phyloP scores from a whole-genome alignment of 768 basidiomycete species.

The Podaxis pistillaris region DNA sequence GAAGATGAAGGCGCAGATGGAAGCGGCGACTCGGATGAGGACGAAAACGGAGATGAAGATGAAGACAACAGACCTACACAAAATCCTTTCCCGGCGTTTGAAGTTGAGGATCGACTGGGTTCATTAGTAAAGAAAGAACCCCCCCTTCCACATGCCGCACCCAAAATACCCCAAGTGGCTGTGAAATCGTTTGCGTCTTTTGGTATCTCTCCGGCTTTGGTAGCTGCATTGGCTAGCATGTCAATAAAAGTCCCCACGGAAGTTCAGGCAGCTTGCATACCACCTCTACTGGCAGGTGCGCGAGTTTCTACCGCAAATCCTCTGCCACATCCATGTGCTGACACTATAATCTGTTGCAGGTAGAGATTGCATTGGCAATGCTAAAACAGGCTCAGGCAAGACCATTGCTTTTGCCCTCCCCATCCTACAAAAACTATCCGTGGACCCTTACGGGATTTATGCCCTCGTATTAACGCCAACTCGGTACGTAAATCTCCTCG shows the following conservation, averaged over 20 bases:
- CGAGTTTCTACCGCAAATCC: slow-evolving; percentile 8
- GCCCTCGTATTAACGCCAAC: slow-evolving; percentile 94
- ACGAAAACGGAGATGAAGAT: not conserved
- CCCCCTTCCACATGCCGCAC: slow-evolving; percentile 11
- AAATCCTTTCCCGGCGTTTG: slow-evolving; percentile 6
- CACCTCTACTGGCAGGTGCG: slow-evolving; percentile 77
- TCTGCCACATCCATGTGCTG: not conserved
- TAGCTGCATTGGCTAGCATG: slow-evolving; percentile 70
- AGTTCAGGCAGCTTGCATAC: slow-evolving; percentile 89
- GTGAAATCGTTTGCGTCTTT: slow-evolving; percentile 50
- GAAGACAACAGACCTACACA: not conserved
- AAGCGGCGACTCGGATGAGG: slow-evolving; percentile 8
- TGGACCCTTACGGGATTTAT: slow-evolving; percentile 93
- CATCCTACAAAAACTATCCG: slow-evolving; percentile 83
- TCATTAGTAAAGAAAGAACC: slow-evolving; percentile 8
- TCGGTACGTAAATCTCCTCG: slow-evolving; percentile 48
- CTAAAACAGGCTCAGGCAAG: slow-evolving; percentile 97
- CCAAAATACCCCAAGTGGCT: slow-evolving; percentile 11
- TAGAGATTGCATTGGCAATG: slow-evolving; percentile 94
- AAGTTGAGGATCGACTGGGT: slow-evolving; percentile 23
- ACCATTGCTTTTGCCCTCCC: slow-evolving; percentile 97
- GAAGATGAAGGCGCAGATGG: slow-evolving; percentile 15
- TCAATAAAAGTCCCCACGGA: slow-evolving; percentile 84
- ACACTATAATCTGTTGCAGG: slow-evolving; percentile 42
- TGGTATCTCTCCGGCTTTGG: slow-evolving; percentile 59